A percentile compares a stretch with the other conserved stretches of the same genome.
Conservation (phyloP, 805 yeast genomes). For the Candida nanaspora region DNA sequence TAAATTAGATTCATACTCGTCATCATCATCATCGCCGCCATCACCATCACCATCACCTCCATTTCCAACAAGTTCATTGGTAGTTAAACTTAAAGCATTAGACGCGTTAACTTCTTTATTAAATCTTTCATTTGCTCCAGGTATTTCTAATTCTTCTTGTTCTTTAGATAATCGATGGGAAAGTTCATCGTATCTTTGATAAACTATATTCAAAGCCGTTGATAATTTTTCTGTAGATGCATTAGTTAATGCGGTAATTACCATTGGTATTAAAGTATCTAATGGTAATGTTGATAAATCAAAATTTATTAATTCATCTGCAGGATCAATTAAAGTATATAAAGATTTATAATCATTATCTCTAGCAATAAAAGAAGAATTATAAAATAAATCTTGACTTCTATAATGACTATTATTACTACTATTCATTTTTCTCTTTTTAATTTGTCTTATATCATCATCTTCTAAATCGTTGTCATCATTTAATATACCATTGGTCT, state of each 20-base stretch:
- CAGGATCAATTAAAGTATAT: constrained; percentile 57
- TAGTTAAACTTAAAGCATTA: constrained; percentile 2
- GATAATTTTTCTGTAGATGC: constrained; percentile 46
- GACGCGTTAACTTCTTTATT: constrained; percentile 9
- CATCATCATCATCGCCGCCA: constrained; percentile 14
- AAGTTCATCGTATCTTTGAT: constrained; percentile 50
- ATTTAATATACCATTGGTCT: constrained; percentile 25
- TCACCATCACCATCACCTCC: constrained; percentile 12
- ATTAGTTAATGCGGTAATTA: constrained; percentile 54
- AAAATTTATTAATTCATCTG: constrained; percentile 54
- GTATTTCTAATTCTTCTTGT: constrained; percentile 3
- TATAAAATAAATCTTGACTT: constrained; percentile 20
- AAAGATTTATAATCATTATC: constrained; percentile 51
- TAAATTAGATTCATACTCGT: constrained; percentile 15
- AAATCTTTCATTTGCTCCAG: not conserved
- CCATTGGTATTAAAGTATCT: constrained; percentile 57
- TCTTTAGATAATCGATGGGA: not conserved
- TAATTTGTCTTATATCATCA: constrained; percentile 29
- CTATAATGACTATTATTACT: constrained; percentile 4
- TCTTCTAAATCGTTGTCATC: constrained; percentile 35
- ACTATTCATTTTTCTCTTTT: constrained; percentile 16
- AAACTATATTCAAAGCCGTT: constrained; percentile 62
- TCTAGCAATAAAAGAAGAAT: constrained; percentile 27
- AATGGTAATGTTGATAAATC: constrained; percentile 66
- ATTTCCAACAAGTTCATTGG: not conserved